Evolutionary conservation across 2,329 filamentous ascomycete genomes (phyloP), one percentile per base, ranked within the genome.

Genomic region (Cercospora zeina): DNA sequence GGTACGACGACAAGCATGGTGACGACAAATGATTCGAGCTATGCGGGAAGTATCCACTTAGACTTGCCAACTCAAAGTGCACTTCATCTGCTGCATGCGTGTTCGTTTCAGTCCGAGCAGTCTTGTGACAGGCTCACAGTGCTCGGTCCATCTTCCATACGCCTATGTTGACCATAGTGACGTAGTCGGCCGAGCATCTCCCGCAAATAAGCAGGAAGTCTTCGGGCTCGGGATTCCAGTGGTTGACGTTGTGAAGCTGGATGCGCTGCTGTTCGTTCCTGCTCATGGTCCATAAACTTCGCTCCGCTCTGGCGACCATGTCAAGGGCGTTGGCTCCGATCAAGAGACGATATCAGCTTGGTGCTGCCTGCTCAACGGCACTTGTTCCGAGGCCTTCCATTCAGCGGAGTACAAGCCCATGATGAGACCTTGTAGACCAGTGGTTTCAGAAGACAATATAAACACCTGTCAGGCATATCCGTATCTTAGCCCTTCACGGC

Each of bases 61-160:
- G 49, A 14, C 11, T n/a, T 42, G 24, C 21, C 34, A 56, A 56
- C 54, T 56, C 54, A 56, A 56, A 56, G n/a, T 42, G 36, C 54
- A 56, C 54, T 56, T 42, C 54, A 56, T 42, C 34, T 45, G 54
- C 36, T 56, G 34, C 54, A 27, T 30, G n/a, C 31, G 34, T 13
- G 6, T 24, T 33, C 49, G 49, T 53, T 24, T 14, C 16, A 33
- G 21, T 53, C 49, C 49, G 27, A 33, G 49, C 31, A 53, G n/a
- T 53, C 31, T 24, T 34, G 3, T 6, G 14, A 34, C 27, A 14
- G 9, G n/a, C 30, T 31, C 7, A 19, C 27, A 16, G 27, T 11
- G 30, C 31, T 34, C 27, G 4, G 8, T 21, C 8, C 3, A 21
- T 8, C 3, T 19, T 33, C 27, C 16, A 14, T 11, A 34, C 31